Conservation (phyloP, 2,329 filamentous ascomycete species). For the Cercospora citrullina region DNA sequence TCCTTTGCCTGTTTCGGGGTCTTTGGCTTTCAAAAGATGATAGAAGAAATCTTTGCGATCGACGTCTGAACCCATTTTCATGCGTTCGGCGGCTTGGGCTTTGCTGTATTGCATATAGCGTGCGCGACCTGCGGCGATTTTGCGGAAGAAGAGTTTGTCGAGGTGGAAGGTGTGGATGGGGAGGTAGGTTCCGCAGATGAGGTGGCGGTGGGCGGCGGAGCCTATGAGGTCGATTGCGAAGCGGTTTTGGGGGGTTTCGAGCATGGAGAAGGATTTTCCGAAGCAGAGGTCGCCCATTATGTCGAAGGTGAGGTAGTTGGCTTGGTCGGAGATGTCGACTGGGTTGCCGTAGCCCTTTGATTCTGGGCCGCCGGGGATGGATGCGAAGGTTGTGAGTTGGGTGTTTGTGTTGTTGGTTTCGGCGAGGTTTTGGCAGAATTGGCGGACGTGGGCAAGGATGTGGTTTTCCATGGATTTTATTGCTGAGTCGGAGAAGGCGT, state of each 20-base stretch:
- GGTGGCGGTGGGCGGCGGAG: slow-evolving; percentile 32
- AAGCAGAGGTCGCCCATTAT: slow-evolving; percentile 36
- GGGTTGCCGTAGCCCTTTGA: slow-evolving; percentile 43
- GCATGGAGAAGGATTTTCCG: slow-evolving; percentile 46
- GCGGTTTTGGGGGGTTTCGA: slow-evolving; percentile 43
- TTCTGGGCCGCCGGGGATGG: slow-evolving; percentile 8
- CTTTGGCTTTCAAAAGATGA: slow-evolving; percentile 33
- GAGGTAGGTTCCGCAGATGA: slow-evolving; percentile 45
- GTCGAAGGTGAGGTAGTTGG: slow-evolving; percentile 44
- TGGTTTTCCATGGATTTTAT: slow-evolving; percentile 50
- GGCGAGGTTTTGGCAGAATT: slow-evolving; percentile 40
- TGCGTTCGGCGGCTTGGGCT: slow-evolving; percentile 46
- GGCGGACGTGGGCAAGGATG: slow-evolving; percentile 46
- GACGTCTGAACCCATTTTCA: slow-evolving; percentile 36
- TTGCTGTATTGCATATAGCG: slow-evolving; percentile 49
- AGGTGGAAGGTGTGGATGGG: slow-evolving; percentile 41
- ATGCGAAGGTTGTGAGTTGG: slow-evolving; percentile 10
- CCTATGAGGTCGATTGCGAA: slow-evolving; percentile 32
- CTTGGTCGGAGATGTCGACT: slow-evolving; percentile 49
- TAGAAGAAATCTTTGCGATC: slow-evolving; percentile 36
- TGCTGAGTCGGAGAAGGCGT: slow-evolving; percentile 50
- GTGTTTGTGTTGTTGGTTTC: slow-evolving; percentile 2
- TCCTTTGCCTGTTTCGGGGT: slow-evolving; percentile 37
- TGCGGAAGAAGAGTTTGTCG: slow-evolving; percentile 48
- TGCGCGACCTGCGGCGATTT: slow-evolving; percentile 44